These are phyloP conservation scores for Hymenoscyphus fructigenus DNA, from an alignment of 2,329 filamentous ascomycete species.

Conservation along the genomic window DNA sequence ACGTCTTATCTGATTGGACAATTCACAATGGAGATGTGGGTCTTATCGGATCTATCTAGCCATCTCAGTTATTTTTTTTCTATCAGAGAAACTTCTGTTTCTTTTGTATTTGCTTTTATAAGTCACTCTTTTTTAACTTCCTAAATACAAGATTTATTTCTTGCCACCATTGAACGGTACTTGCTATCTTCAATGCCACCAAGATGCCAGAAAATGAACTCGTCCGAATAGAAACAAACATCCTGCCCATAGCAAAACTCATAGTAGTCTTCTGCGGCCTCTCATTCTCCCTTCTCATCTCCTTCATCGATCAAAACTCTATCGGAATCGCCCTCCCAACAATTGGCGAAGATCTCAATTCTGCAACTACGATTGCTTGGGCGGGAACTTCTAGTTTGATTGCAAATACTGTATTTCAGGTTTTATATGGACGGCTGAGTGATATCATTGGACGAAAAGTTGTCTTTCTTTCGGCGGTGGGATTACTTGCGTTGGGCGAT, in stretches of 20 bases:
- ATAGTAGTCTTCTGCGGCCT: conserved; percentile 52
- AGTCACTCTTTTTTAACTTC: no score
- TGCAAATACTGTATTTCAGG: conserved; percentile 61
- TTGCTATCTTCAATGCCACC: neutral
- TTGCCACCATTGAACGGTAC: neutral
- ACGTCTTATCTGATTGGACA: no score
- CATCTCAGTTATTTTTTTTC: no score
- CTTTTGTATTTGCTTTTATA: no score
- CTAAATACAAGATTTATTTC: neutral
- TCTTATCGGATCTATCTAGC: no score
- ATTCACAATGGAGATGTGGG: no score
- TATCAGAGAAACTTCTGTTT: no score
- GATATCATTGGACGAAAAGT: conserved; percentile 62
- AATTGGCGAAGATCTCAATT: conserved; percentile 46
- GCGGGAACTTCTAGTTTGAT: conserved; percentile 53
- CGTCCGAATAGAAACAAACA: conserved; percentile 52
- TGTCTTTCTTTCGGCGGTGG: conserved; percentile 53
- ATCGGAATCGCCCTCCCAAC: conserved; percentile 48
- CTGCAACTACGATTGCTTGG: conserved; percentile 54
- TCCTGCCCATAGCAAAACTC: conserved; percentile 51
- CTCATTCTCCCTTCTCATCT: conserved; percentile 53
- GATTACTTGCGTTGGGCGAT: conserved; percentile 54
- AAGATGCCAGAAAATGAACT: conserved; percentile 28
- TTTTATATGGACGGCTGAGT: conserved; percentile 61
- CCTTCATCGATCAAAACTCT: conserved; percentile 43